Conservation (phyloP, 2,329 filamentous ascomycete species). For the Phialocephala sp. region DNA sequence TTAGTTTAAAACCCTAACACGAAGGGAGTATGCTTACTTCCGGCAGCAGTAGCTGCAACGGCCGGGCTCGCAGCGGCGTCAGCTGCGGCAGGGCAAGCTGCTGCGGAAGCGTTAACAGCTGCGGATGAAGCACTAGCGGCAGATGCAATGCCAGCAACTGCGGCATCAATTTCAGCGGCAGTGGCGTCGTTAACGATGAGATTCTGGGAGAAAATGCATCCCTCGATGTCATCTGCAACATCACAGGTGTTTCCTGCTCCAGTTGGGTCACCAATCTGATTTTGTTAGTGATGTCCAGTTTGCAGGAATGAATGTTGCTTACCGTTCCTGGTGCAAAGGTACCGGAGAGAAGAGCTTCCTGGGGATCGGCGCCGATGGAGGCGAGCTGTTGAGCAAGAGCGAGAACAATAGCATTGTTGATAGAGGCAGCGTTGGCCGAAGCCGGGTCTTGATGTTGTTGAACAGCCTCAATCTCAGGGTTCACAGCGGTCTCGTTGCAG, state of each 20-base stretch:
- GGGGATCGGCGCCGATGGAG: constrained; percentile 65
- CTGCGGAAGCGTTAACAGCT: not conserved
- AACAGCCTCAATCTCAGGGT: constrained; percentile 69
- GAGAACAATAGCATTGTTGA: constrained; percentile 66
- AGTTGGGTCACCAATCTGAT: constrained; percentile 48
- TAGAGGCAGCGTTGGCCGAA: constrained; percentile 57
- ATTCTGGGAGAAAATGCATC: constrained; percentile 60
- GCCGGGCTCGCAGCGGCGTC: constrained; percentile 16
- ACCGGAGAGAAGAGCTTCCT: constrained; percentile 61
- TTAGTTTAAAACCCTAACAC: constrained; percentile 22
- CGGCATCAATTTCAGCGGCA: constrained; percentile 56
- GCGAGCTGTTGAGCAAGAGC: constrained; percentile 65
- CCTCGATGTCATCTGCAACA: constrained; percentile 50
- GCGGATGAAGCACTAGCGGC: constrained; percentile 19
- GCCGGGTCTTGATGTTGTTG: constrained; percentile 73
- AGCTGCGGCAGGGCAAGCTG: constrained; percentile 16
- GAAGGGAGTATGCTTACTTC: constrained; percentile 29
- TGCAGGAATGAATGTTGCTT: constrained; percentile 41
- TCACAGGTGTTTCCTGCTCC: constrained; percentile 58
- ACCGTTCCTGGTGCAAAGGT: constrained; percentile 67
- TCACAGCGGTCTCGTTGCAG: constrained; percentile 63
- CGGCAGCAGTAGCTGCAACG: constrained; percentile 34
- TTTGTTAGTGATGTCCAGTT: constrained; percentile 26
- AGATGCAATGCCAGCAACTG: constrained; percentile 47
- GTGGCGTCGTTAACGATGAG: constrained; percentile 60